Conservation (phyloP, 2,329 filamentous ascomycete genomes). For the Penicillium sclerotigenum region DNA sequence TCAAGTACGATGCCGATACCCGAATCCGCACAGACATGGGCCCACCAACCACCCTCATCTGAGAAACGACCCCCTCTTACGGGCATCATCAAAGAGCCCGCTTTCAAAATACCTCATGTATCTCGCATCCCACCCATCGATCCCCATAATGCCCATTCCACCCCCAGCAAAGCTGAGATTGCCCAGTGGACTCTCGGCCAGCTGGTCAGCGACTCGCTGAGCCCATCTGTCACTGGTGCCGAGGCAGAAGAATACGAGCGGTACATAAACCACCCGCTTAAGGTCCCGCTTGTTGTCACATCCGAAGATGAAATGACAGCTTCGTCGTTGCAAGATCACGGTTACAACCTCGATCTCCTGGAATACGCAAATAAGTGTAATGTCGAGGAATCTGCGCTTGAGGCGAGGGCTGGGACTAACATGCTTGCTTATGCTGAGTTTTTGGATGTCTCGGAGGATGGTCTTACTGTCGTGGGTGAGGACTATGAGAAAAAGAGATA, state of each 20-base stretch:
- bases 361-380: slow-evolving; percentile 73
- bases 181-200: slow-evolving; percentile 87
- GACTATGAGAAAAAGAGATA: slow-evolving; percentile 91
- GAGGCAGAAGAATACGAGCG: slow-evolving; percentile 84
- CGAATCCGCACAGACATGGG: slow-evolving; percentile 28
- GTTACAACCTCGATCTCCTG: slow-evolving; percentile 63
- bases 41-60: slow-evolving; percentile 33
- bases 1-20: slow-evolving; percentile 31
- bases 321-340: slow-evolving; percentile 34
- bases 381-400: slow-evolving; percentile 53
- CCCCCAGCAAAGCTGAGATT: slow-evolving; percentile 71
- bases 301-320: slow-evolving; percentile 41
- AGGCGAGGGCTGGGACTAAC: slow-evolving; percentile 58
- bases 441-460: slow-evolving; percentile 72
- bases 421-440: slow-evolving; percentile 72
- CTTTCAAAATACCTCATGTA: slow-evolving; percentile 28
- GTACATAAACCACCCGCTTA: slow-evolving; percentile 86
- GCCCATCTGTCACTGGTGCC: slow-evolving; percentile 71
- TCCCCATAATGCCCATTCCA: slow-evolving; percentile 52
- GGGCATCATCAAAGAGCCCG: slow-evolving; percentile 58
- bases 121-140: slow-evolving; percentile 22
- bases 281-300: slow-evolving; percentile 66
- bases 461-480: slow-evolving; percentile 81
- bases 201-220: slow-evolving; percentile 78
- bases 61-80: slow-evolving; percentile 34